phyloP scores from a whole-genome alignment of 768 basidiomycete species.

The Lactifluus subvellereus region DNA sequence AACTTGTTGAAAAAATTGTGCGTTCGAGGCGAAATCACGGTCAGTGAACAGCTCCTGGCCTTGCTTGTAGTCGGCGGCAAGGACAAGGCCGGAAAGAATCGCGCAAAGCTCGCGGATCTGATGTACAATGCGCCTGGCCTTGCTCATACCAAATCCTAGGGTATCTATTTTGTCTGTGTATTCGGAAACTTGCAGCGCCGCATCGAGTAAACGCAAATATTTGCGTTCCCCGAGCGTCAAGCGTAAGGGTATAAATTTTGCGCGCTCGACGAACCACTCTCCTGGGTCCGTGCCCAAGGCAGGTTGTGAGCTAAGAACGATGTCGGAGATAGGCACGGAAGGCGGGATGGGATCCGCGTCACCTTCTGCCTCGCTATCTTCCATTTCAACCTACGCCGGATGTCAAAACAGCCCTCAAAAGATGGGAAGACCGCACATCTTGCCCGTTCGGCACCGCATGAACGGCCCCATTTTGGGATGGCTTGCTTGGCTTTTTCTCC shows the following conservation, averaged over 20 bases:
- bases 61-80: conserved; percentile 81
- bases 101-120: conserved; percentile 86
- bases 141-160: conserved; percentile 67
- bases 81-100: conserved; percentile 76
- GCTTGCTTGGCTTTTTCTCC: conserved; percentile 22
- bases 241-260: conserved; percentile 77
- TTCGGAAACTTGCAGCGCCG: conserved; percentile 77
- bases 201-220: conserved; percentile 77
- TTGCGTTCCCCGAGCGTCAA: conserved; percentile 73
- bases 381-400: conserved; percentile 34
- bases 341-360: conserved; percentile 31
- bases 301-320: conserved; percentile 50
- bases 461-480: conserved; percentile 17
- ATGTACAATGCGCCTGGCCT: conserved; percentile 81
- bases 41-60: conserved; percentile 84
- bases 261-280: conserved; percentile 81
- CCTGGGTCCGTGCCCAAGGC: conserved; percentile 56
- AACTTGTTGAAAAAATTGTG: conserved; percentile 70
- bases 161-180: conserved; percentile 91
- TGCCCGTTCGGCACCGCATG: conserved; percentile 27
- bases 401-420: conserved; percentile 23
- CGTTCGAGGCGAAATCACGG: conserved; percentile 74
- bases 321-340: conserved; percentile 31
- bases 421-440: conserved; percentile 10
- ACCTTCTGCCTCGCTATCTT: conserved; percentile 35